Evolutionary conservation across 805 yeast genomes (phyloP).

Genomic region (Candida dajiaensis): DNA sequence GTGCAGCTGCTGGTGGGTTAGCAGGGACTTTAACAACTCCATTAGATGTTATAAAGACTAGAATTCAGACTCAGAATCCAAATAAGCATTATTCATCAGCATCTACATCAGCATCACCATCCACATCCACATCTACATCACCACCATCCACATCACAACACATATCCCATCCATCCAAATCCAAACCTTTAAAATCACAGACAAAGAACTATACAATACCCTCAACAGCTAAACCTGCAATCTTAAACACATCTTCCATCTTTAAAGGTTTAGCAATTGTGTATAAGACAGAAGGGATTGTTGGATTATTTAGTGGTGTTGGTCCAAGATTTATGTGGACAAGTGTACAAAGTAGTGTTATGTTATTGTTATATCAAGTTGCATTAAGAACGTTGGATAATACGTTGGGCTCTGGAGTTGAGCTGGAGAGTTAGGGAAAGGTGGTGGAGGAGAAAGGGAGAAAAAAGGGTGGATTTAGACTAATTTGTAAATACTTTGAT

Average conservation of each 20-base stretch:
- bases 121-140: too few relatives aligned
- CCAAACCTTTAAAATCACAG: conserved; percentile 3
- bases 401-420: conserved; percentile 2
- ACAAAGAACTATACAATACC: conserved; percentile 27
- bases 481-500: background rate
- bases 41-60: conserved; percentile 83
- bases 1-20: conserved; percentile 93
- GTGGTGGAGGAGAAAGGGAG: too few relatives aligned
- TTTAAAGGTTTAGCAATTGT: conserved; percentile 47
- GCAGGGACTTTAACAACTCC: conserved; percentile 91
- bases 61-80: conserved; percentile 84
- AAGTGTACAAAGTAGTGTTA: conserved; percentile 86
- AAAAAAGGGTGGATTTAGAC: too few relatives aligned
- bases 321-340: conserved; percentile 98
- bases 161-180: conserved; percentile 1
- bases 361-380: conserved; percentile 83
- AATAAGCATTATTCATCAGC: too few relatives aligned
- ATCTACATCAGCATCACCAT: too few relatives aligned
- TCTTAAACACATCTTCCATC: conserved; percentile 38
- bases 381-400: conserved; percentile 44
- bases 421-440: too few relatives aligned
- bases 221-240: conserved; percentile 16
- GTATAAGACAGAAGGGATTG: conserved; percentile 65
- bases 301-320: conserved; percentile 87
- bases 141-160: conserved; percentile 1